Conservation (phyloP, 768 basidiomycete species). For the Rhizopogon sp. region DNA sequence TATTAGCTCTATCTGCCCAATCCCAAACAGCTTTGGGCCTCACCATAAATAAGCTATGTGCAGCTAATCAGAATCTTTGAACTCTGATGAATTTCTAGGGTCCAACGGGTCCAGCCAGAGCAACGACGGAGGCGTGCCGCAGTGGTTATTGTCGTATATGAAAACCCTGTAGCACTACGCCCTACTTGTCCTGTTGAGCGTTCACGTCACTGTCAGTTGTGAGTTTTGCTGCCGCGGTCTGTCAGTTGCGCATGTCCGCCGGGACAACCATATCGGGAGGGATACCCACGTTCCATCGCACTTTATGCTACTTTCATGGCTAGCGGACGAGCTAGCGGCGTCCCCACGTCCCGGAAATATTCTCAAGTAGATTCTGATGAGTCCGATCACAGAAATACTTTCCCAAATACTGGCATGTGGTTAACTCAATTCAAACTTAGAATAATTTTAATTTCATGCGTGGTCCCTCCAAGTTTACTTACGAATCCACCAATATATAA, state of each 20-base stretch:
- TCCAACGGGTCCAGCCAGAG: no score
- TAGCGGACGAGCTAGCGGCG: conserved; percentile 6
- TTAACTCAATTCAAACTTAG: conserved; percentile 60
- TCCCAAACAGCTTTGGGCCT: neutral
- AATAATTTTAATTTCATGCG: conserved; percentile 30
- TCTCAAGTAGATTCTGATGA: conserved; percentile 5
- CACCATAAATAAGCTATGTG: neutral
- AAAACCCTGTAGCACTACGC: no score
- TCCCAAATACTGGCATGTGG: conserved; percentile 15
- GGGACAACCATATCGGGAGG: conserved; percentile 1
- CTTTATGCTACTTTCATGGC: conserved; percentile 1
- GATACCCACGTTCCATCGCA: conserved; percentile 3
- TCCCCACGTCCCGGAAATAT: conserved; percentile 15
- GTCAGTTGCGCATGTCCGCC: neutral
- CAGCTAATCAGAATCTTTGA: neutral
- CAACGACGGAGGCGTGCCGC: no score
- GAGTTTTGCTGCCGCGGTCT: no score
- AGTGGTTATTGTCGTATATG: no score
- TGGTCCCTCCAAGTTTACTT: conserved; percentile 12
- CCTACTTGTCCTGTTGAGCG: no score
- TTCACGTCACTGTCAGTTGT: no score
- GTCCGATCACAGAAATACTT: conserved; percentile 19
- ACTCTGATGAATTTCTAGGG: neutral
- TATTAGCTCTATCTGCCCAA: neutral
- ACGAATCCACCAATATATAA: conserved; percentile 33